Conservation (phyloP, 345 rosid genomes). For the Lagerstroemia speciosa region DNA sequence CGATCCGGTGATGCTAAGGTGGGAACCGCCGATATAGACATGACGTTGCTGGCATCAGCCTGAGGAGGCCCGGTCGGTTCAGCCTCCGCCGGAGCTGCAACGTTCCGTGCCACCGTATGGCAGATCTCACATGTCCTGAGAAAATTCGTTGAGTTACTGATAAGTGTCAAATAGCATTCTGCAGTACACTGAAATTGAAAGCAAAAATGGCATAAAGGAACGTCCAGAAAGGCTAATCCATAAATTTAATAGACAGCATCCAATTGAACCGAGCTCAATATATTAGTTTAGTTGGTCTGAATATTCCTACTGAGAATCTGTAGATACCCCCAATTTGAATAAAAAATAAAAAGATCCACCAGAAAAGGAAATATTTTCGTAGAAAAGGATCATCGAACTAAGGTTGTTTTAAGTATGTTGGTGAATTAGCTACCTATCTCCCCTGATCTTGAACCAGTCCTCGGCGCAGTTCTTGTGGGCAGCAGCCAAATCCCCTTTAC, state of each 20-base stretch:
- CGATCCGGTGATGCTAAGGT: constrained; percentile 32
- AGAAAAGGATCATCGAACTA: neutral
- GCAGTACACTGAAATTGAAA: neutral
- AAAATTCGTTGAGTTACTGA: neutral
- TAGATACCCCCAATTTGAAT: no score
- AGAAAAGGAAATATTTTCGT: neutral
- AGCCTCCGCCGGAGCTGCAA: no score
- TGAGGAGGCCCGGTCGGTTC: constrained; percentile 36
- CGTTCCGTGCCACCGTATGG: constrained; percentile 62
- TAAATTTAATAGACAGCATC: no score
- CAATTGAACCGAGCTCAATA: no score
- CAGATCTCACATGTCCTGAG: constrained; percentile 88
- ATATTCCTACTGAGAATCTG: no score
- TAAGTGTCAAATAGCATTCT: neutral
- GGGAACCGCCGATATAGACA: constrained; percentile 13
- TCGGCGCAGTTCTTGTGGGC: constrained; percentile 40
- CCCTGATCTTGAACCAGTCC: constrained; percentile 42
- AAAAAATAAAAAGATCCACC: neutral
- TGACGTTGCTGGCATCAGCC: constrained; percentile 23
- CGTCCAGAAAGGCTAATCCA: no score
- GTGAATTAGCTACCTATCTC: constrained; percentile 22
- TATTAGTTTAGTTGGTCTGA: no score
- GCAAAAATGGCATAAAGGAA: neutral
- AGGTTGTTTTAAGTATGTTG: neutral
- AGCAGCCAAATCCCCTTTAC: constrained; percentile 35